phyloP scores from a whole-genome alignment of 257 asterid genomes.

The Solanum arcanum region DNA sequence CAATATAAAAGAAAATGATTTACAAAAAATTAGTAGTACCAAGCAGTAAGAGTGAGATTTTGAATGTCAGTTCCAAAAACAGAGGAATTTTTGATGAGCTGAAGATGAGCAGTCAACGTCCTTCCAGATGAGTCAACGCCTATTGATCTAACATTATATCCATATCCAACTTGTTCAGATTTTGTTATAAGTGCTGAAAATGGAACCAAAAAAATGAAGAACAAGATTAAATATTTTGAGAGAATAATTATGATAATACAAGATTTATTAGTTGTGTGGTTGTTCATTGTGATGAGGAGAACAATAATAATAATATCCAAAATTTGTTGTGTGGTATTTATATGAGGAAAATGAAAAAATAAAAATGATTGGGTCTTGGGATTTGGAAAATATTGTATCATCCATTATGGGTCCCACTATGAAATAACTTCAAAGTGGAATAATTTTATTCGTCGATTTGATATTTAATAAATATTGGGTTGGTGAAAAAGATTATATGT shows the following conservation, averaged over 20 bases:
- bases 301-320: background rate
- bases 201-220: background rate
- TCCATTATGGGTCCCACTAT: background rate
- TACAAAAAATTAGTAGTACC: background rate
- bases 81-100: slow-evolving; percentile 6
- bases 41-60: slow-evolving; percentile 3
- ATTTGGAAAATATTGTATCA: background rate
- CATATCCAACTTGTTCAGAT: slow-evolving; percentile 5
- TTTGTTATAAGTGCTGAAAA: background rate
- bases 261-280: background rate
- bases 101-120: slow-evolving; percentile 7
- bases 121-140: background rate
- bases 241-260: background rate
- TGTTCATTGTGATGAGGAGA: background rate
- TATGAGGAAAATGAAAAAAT: background rate
- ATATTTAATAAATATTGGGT: no score
- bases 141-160: slow-evolving; percentile 4
- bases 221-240: background rate
- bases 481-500: no score
- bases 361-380: background rate
- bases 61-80: slow-evolving; percentile 9
- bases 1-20: background rate
- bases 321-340: background rate
- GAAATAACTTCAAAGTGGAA: no score
- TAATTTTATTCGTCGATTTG: no score